These are phyloP conservation scores for Lepidium africanum DNA, from an alignment of 345 rosid species.

Conservation along the genomic window DNA sequence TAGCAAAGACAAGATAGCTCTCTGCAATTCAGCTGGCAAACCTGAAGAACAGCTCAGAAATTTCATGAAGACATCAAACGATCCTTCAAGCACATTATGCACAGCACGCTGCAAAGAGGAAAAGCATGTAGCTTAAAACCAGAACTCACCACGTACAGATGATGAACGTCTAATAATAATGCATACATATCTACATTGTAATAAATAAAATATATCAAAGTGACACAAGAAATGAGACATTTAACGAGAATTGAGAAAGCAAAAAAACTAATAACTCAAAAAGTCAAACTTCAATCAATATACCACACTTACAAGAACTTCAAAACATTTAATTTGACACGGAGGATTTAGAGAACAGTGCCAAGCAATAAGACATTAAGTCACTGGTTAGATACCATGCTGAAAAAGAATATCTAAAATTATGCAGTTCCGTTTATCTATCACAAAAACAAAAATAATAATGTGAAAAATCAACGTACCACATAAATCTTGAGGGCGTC, in stretches of 20 bases:
- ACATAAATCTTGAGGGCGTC: conserved; percentile 65
- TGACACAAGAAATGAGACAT: not conserved
- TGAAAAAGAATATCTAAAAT: not conserved
- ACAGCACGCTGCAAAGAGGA: conserved; percentile 49
- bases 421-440: not conserved
- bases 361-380: not conserved
- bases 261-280: conserved; percentile 4
- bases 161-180: not conserved
- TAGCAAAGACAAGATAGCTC: conserved; percentile 58
- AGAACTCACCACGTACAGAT: not conserved
- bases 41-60: conserved; percentile 46
- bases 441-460: not conserved
- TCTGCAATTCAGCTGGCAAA: conserved; percentile 46
- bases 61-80: conserved; percentile 71
- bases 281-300: not conserved
- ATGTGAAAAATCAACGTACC: conserved; percentile 36
- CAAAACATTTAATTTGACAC: conserved; percentile 1
- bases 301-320: not conserved
- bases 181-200: not conserved
- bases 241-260: not conserved
- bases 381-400: not conserved
- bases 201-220: not conserved
- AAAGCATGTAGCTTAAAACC: conserved; percentile 12
- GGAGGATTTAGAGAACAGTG: not conserved
- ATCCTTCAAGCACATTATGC: conserved; percentile 70